phyloP scores from a whole-genome alignment of 179 eudicot species.

The Corrigiola litoralis region DNA sequence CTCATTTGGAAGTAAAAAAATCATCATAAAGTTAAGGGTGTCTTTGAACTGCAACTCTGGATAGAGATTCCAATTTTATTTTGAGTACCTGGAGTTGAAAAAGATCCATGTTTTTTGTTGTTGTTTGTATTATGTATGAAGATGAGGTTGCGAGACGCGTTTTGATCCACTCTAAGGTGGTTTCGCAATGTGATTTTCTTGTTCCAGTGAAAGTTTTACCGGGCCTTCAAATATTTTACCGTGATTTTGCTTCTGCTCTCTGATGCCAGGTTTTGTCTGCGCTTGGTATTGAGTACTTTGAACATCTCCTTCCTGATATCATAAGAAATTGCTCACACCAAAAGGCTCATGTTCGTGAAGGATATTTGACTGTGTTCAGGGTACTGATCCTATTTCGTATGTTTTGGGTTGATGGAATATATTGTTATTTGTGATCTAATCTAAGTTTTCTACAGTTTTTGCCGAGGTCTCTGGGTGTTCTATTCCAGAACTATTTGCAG shows the following conservation, averaged over 20 bases:
- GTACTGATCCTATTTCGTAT: conserved; percentile 29
- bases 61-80: no score
- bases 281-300: conserved; percentile 79
- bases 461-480: conserved; percentile 90
- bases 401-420: background rate
- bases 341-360: conserved; percentile 92
- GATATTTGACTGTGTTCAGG: conserved; percentile 87
- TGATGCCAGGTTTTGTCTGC: conserved; percentile 82
- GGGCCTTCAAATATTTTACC: background rate
- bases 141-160: no score
- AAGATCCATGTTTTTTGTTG: no score
- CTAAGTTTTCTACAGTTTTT: conserved; percentile 50
- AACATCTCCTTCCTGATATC: conserved; percentile 82
- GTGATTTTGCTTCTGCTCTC: background rate
- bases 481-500: conserved; percentile 90
- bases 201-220: background rate
- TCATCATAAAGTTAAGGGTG: no score
- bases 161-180: no score
- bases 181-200: no score
- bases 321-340: conserved; percentile 89
- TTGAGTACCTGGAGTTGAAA: no score
- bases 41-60: no score
- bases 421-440: conserved; percentile 6
- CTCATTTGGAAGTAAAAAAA: no score
- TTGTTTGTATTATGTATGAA: no score